Percentiles rank a stretch among this genome's conserved stretches.
These are phyloP conservation scores for Pestalotiopsis sp. DNA, from an alignment of 2,329 filamentous ascomycete genomes.

Conservation along the genomic window DNA sequence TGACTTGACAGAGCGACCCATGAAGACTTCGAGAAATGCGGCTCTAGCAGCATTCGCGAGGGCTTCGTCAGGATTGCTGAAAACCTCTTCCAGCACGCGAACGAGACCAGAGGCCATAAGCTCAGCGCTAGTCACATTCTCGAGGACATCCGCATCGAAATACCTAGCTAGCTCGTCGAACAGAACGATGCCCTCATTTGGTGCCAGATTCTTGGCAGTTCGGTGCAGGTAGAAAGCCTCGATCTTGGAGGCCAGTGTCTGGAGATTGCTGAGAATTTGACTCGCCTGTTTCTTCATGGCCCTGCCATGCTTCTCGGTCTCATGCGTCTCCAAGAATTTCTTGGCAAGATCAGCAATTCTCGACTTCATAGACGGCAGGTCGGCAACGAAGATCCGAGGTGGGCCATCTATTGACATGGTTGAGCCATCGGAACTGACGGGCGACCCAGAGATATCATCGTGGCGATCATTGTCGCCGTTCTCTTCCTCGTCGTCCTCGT, in stretches of 20 bases:
- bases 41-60: slow-evolving; percentile 70
- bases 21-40: slow-evolving; percentile 89
- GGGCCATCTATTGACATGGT: slow-evolving; percentile 65
- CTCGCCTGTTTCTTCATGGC: slow-evolving; percentile 78
- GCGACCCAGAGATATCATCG: slow-evolving; percentile 68
- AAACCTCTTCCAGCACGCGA: slow-evolving; percentile 77
- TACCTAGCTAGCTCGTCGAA: slow-evolving; percentile 79
- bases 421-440: slow-evolving; percentile 65
- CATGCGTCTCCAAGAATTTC: slow-evolving; percentile 81
- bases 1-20: slow-evolving; percentile 72
- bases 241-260: slow-evolving; percentile 71
- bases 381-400: slow-evolving; percentile 47
- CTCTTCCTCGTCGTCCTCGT: slow-evolving; percentile 53
- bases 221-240: slow-evolving; percentile 68
- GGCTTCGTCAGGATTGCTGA: slow-evolving; percentile 69
- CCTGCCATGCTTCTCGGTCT: slow-evolving; percentile 71
- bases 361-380: slow-evolving; percentile 63
- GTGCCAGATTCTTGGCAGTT: slow-evolving; percentile 44
- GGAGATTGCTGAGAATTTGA: slow-evolving; percentile 73
- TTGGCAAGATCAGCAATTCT: slow-evolving; percentile 77
- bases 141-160: slow-evolving; percentile 85
- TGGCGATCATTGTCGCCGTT: slow-evolving; percentile 43
- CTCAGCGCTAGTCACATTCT: slow-evolving; percentile 95
- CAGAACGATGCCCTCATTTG: slow-evolving; percentile 60
- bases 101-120: slow-evolving; percentile 90